Evolutionary conservation across 192 early-diverging fungal species (phyloP).

Genomic region (Coemansia asiatica): DNA sequence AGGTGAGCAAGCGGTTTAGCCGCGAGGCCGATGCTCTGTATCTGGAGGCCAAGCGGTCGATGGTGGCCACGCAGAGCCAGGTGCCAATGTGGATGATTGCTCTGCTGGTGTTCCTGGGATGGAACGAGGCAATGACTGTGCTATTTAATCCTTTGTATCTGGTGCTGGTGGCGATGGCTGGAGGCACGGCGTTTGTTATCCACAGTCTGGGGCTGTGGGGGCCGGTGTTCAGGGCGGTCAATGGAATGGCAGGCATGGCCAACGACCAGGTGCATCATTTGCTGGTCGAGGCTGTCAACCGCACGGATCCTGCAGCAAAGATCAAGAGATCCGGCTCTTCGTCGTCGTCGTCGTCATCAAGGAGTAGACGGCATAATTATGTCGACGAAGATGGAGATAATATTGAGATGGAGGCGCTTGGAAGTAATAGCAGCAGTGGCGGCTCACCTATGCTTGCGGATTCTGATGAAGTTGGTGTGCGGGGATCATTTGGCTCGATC

Average conservation of each 20-base stretch:
- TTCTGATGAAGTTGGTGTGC: neutral
- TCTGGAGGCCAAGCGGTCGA: slow-evolving; percentile 93
- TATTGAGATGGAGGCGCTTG: neutral
- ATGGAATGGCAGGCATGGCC: slow-evolving; percentile 48
- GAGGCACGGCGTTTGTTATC: slow-evolving; percentile 61
- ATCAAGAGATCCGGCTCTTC: neutral
- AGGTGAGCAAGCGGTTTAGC: slow-evolving; percentile 79
- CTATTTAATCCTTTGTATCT: slow-evolving; percentile 85
- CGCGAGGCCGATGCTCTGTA: slow-evolving; percentile 89
- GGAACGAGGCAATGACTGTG: slow-evolving; percentile 92
- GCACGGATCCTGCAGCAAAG: slow-evolving; percentile 37
- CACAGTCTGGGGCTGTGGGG: slow-evolving; percentile 69
- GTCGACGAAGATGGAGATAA: neutral
- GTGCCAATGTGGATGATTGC: slow-evolving; percentile 86
- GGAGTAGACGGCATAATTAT: neutral
- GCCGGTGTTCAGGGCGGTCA: slow-evolving; percentile 56
- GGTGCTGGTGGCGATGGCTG: slow-evolving; percentile 61
- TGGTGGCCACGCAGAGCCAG: slow-evolving; percentile 82
- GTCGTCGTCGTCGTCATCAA: neutral
- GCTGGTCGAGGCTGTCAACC: slow-evolving; percentile 55
- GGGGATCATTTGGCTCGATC: neutral
- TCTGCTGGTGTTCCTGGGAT: slow-evolving; percentile 80
- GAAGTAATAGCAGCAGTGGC: neutral
- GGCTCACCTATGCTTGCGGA: neutral
- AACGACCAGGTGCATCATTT: slow-evolving; percentile 51